Evolutionary conservation across 352 stramenopile genomes (phyloP).

Genomic region (Ophiocytium majus): DNA sequence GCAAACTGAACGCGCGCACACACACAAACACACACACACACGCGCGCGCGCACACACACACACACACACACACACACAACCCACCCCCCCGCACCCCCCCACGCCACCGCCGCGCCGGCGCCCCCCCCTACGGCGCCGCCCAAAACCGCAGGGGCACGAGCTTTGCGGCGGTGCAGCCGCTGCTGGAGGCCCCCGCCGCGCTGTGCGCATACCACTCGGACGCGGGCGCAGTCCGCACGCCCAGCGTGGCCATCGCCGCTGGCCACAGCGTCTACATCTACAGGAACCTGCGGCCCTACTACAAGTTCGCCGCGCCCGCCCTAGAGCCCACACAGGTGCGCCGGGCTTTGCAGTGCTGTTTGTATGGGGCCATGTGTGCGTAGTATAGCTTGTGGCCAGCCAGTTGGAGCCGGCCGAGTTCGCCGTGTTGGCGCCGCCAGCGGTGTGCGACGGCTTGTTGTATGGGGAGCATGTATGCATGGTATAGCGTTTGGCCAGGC

Average conservation of each 20-base stretch:
- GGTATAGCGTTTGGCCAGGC: no score
- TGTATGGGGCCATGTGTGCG: constrained; percentile 34
- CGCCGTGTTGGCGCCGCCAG: not conserved
- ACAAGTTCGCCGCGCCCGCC: constrained; percentile 78
- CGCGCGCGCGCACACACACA: no score
- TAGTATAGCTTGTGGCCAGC: constrained; percentile 9
- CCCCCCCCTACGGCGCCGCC: no score
- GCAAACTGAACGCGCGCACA: no score
- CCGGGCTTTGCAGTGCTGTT: no score
- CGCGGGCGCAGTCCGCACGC: constrained; percentile 61
- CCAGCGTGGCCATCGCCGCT: constrained; percentile 75
- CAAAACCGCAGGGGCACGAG: no score
- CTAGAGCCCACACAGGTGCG: constrained; percentile 70
- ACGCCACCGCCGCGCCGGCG: no score
- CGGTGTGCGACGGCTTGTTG: no score
- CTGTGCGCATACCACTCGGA: constrained; percentile 74
- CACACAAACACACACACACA: no score
- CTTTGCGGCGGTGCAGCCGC: constrained; percentile 71
- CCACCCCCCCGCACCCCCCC: no score
- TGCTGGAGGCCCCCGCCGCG: constrained; percentile 70
- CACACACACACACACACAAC: no score
- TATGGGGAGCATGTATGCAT: no score
- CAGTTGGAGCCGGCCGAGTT: not conserved
- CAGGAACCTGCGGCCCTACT: constrained; percentile 78
- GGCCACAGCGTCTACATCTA: constrained; percentile 83